These are phyloP conservation scores for Clavaria fumosa DNA, from an alignment of 768 basidiomycete species.

Conservation along the genomic window DNA sequence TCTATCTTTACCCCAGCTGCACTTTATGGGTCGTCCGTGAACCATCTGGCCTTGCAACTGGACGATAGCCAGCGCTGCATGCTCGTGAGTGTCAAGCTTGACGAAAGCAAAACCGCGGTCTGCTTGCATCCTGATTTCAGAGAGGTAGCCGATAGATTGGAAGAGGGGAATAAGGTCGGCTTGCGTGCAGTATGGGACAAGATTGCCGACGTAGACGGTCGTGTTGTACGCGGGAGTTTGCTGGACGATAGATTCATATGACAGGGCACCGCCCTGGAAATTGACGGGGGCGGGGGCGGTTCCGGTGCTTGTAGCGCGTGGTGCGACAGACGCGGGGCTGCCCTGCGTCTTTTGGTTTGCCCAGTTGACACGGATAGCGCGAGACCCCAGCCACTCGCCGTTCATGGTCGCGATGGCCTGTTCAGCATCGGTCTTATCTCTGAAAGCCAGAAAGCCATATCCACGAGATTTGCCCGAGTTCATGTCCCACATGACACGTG, in stretches of 20 bases:
- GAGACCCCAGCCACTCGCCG: constrained; percentile 96
- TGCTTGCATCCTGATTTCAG: constrained; percentile 98
- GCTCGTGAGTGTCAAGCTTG: constrained; percentile 96
- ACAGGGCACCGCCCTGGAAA: constrained; percentile 77
- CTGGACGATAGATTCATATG: constrained; percentile 84
- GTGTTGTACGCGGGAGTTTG: constrained; percentile 92
- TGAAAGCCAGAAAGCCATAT: constrained; percentile 96
- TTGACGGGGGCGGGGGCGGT: constrained; percentile 80
- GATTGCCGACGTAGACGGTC: constrained; percentile 96
- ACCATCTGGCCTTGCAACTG: constrained; percentile 95
- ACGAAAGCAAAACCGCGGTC: constrained; percentile 99
- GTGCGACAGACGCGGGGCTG: constrained; percentile 22
- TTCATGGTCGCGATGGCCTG: constrained; percentile 99
- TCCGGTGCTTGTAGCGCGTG: constrained; percentile 32
- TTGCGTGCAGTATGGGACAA: constrained; percentile 94
- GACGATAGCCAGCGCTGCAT: constrained; percentile 95
- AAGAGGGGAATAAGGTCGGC: constrained; percentile 96
- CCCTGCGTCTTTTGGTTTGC: constrained; percentile 98
- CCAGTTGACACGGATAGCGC: constrained; percentile 99
- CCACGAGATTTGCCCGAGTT: constrained; percentile 97
- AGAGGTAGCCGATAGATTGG: constrained; percentile 96
- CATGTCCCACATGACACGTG: constrained; percentile 99
- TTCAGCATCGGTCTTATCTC: constrained; percentile 98
- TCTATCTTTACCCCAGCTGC: constrained; percentile 97
- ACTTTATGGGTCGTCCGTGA: constrained; percentile 94